These are phyloP conservation scores for Colletotrichum spaethianum DNA, from an alignment of 2,329 filamentous ascomycete genomes.

Conservation along the genomic window DNA sequence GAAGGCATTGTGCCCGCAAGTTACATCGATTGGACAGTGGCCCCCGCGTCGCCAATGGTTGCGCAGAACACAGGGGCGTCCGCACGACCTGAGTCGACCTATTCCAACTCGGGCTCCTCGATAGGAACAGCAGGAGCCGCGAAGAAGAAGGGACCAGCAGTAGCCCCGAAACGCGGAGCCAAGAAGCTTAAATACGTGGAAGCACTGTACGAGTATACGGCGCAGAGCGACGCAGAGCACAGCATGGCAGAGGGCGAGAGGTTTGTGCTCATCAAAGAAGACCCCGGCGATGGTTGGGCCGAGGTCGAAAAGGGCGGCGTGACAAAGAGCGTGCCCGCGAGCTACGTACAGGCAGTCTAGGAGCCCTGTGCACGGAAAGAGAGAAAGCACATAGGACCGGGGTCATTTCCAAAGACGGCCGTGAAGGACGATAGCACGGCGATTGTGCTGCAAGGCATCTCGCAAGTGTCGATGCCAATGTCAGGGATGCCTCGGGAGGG, in stretches of 20 bases:
- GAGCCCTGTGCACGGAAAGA: conserved; percentile 37
- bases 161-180: conserved; percentile 89
- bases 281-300: conserved; percentile 94
- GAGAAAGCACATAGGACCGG: neutral
- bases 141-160: conserved; percentile 92
- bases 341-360: conserved; percentile 86
- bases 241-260: conserved; percentile 92
- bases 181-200: conserved; percentile 96
- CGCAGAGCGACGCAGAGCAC: conserved; percentile 88
- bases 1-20: conserved; percentile 90
- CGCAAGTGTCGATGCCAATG: neutral
- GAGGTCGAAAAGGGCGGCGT: conserved; percentile 94
- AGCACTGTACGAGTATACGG: conserved; percentile 91
- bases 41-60: conserved; percentile 60
- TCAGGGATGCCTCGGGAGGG: neutral
- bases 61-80: conserved; percentile 62
- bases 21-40: conserved; percentile 78
- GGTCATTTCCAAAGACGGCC: neutral
- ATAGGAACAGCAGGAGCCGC: conserved; percentile 60
- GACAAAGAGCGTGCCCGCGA: conserved; percentile 91
- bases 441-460: neutral
- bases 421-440: neutral
- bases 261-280: conserved; percentile 90
- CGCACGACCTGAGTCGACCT: conserved; percentile 79
- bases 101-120: conserved; percentile 83